Evolutionary conservation across 257 asterid species (phyloP).

Genomic region (Parsonsia alboflavescens): DNA sequence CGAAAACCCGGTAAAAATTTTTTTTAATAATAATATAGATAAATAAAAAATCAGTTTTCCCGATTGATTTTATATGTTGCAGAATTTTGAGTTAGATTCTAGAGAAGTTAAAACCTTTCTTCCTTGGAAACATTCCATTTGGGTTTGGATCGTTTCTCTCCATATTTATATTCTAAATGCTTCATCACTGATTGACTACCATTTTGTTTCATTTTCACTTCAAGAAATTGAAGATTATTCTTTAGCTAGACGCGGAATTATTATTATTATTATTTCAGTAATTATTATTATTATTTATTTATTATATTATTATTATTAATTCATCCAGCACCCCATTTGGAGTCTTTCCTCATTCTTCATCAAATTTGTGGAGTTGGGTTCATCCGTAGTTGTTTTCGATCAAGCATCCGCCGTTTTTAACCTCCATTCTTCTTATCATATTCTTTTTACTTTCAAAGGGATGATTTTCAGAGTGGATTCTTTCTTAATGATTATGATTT

Average conservation of each 20-base stretch:
- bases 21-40: too few species aligned
- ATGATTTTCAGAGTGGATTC: not conserved
- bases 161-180: too few species aligned
- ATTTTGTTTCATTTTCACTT: constrained; percentile 17
- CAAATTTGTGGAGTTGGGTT: constrained; percentile 1
- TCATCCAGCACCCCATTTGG: not conserved
- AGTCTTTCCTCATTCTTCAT: not conserved
- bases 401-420: not conserved
- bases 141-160: not conserved
- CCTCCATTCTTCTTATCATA: constrained; percentile 8
- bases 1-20: too few species aligned
- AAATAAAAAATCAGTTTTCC: constrained; percentile 14
- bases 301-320: not conserved
- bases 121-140: constrained; percentile 22
- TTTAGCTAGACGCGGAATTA: constrained; percentile 14
- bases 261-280: too few species aligned
- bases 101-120: constrained; percentile 7
- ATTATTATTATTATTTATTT: too few species aligned
- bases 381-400: constrained; percentile 4
- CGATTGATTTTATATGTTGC: constrained; percentile 1
- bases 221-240: constrained; percentile 26
- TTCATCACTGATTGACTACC: not conserved
- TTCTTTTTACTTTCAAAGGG: constrained; percentile 1
- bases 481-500: constrained; percentile 10
- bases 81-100: constrained; percentile 13